Evolutionary conservation across 2,329 filamentous ascomycete species (phyloP), one percentile per base, ranked within the genome.

Genomic region (Fusarium pilosicola): DNA sequence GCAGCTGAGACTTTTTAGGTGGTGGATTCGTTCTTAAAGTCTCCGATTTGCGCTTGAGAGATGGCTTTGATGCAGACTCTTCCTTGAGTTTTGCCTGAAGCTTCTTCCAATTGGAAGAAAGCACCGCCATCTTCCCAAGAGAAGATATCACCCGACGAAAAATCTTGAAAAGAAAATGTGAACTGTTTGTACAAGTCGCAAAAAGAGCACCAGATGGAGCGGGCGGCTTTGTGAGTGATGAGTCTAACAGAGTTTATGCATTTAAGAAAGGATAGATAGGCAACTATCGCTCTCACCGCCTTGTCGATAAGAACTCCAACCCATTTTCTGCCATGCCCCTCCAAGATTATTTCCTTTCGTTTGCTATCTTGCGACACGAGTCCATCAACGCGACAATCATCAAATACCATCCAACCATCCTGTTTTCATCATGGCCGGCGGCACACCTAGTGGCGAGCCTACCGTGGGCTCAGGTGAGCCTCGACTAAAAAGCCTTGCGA

Each of bases 21-120:
- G 74, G 62, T 18, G 73, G 71, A 20, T 80, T 71, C 39, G 73
- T 61, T 38, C 76, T 42, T 72, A 79, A 74, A 76, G 67, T 70
- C 65, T 80, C 79, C 38, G 82, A 79, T 76, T 87, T 85, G 71
- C 86, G 83, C 70, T 86, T 86, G 20, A 81, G 59, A 82, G 83
- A 73, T n/a, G 81, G 66, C 22, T 80, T 77, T 22, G 81, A 77
- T n/a, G 81, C 68, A 34, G 84, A 81, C 67, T 87, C 85, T 45
- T 85, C 80, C 78, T 88, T 86, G 76, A 90, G 83, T 76, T 87
- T 88, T 74, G 88, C 88, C 83, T 94, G 92, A 62, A 95, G 86
- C 83, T 89, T 92, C 83, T 94, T 94, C 93, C 93, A 95, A 80
- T 95, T 95, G 61, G 88, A 90, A 18, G 90, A 92, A 39, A 92